Evolutionary conservation across 1,139 yeast genomes (phyloP), one percentile per base, ranked within the genome.

Genomic region (Zygoascus sp.): DNA sequence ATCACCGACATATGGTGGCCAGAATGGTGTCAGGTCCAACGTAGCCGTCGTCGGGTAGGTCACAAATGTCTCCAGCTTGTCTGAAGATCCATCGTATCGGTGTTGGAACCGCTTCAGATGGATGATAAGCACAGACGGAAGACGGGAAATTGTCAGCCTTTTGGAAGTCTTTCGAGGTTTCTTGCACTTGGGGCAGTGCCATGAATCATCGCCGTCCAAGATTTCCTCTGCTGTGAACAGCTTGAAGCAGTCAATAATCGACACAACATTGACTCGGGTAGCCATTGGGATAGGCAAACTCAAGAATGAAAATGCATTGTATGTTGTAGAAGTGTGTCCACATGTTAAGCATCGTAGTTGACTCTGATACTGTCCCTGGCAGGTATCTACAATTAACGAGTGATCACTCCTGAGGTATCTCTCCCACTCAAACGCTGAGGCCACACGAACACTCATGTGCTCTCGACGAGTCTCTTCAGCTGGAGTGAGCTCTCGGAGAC

Each of bases 391-490:
- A 23, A 92, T 76, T 1, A 85, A 77, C 32, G 97, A 89, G 57
- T 85, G 83, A 63, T 92, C 92, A 23, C 90, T 78, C 50, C 84
- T 84, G 47, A 88, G 70, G 62, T 88, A 89, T 51, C 96, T 73
- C 61, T 88, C 96, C 98, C 98, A 92, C 64, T 92, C 97, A 44
- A 89, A 83, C 0, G 95, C 81, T 0, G 96, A 83, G 0, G 97
- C 97, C 35, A 86, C 73, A 51, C 97, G 74, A 5, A 89, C 75
- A 1, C 95, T 87, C 60, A 88, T 66, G 22, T 69, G 66, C 61
- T 92, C 97, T 44, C 97, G 72, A 16, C 77, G 70, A 42, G 73
- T 73, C 60, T 90, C 97, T 53, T 90, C 95, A 47, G 79, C 81
- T 9, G 79, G 80, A 0, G 92, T 82, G 35, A 89, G 71, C 44